Evolutionary conservation across 192 early-diverging fungal species (phyloP).

Genomic region (Backusella liffmaniae): DNA sequence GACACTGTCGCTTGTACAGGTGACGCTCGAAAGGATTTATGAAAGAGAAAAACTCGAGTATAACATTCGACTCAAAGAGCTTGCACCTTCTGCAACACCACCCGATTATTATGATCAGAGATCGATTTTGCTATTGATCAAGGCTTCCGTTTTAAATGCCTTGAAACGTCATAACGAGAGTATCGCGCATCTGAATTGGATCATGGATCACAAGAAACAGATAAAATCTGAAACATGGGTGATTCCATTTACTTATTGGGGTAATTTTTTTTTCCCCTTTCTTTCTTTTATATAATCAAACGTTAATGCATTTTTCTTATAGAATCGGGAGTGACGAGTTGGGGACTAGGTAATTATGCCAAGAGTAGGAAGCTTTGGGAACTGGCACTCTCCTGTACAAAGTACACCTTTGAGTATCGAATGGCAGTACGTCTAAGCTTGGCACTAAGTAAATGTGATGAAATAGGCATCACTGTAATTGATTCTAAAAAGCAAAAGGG

Average conservation of each 20-base stretch:
- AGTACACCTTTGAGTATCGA: constrained; percentile 54
- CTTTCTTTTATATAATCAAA: background rate
- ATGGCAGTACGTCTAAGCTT: constrained; percentile 30
- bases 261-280: constrained; percentile 8
- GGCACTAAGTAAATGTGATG: constrained; percentile 36
- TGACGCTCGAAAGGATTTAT: constrained; percentile 5
- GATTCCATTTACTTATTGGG: constrained; percentile 51
- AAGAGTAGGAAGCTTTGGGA: constrained; percentile 49
- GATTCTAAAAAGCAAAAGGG: constrained; percentile 20
- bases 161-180: constrained; percentile 34
- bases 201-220: constrained; percentile 36
- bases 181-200: constrained; percentile 40
- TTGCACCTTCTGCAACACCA: background rate
- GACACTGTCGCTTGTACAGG: constrained; percentile 22
- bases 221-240: constrained; percentile 45
- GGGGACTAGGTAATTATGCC: constrained; percentile 37
- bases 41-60: constrained; percentile 14
- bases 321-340: constrained; percentile 52
- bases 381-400: constrained; percentile 38
- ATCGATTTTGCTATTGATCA: constrained; percentile 42
- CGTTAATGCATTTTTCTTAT: background rate
- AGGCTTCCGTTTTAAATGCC: constrained; percentile 45
- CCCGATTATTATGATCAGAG: constrained; percentile 26
- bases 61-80: constrained; percentile 5
- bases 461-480: constrained; percentile 16